A percentile compares a stretch with the other conserved stretches of the same genome.
These are phyloP conservation scores for Dioscorea cayenensis DNA, from an alignment of 116 monocot genomes.

Conservation along the genomic window DNA sequence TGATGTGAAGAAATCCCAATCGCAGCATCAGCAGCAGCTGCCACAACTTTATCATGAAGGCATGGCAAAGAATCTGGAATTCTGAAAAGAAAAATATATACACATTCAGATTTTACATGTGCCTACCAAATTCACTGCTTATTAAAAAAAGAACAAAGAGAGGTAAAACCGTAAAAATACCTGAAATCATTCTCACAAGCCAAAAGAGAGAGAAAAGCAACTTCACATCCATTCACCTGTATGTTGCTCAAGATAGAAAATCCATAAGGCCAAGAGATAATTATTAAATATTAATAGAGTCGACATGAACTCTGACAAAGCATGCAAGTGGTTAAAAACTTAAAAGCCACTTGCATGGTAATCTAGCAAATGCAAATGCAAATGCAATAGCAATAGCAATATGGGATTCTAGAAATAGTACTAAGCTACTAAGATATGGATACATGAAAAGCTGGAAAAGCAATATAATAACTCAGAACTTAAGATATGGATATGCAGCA, in stretches of 20 bases:
- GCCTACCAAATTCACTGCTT: neutral
- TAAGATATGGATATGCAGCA: neutral
- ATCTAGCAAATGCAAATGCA: too few relatives aligned
- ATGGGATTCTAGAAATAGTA: too few relatives aligned
- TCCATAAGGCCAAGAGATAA: neutral
- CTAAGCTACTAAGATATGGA: too few relatives aligned
- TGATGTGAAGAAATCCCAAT: conserved; percentile 30
- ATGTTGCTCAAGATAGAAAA: conserved; percentile 6
- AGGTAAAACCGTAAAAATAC: conserved; percentile 40
- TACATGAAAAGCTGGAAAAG: too few relatives aligned
- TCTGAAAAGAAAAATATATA: conserved; percentile 24
- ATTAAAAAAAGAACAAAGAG: too few relatives aligned
- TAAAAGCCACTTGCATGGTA: too few relatives aligned
- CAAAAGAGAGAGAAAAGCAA: conserved; percentile 68
- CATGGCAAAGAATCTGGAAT: conserved; percentile 81
- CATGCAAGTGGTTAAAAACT: too few relatives aligned
- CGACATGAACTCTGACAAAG: too few relatives aligned
- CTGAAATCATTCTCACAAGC: conserved; percentile 61
- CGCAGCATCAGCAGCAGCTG: conserved; percentile 80
- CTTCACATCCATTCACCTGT: conserved; percentile 83
- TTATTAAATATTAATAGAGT: neutral
- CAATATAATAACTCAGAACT: too few relatives aligned
- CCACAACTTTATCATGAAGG: conserved; percentile 96
- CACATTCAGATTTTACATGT: neutral
- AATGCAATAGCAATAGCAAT: too few relatives aligned